These are phyloP conservation scores for Chrysochromulina parva DNA, from an alignment of 78 protist genomes.

Conservation along the genomic window DNA sequence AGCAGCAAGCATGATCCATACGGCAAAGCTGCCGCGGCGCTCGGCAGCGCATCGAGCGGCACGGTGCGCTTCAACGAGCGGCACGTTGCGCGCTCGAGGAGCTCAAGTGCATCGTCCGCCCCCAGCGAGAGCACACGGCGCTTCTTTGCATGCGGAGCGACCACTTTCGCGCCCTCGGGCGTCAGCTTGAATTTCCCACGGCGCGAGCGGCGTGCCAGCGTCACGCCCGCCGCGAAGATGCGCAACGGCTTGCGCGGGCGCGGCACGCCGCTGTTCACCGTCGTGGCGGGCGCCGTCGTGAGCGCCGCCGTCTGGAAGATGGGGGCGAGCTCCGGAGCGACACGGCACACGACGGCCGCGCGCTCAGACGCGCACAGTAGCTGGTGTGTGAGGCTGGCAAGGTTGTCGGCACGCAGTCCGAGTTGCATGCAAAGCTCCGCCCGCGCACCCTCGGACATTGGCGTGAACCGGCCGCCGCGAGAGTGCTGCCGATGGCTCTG, in stretches of 20 bases:
- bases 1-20: neutral
- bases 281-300: no score
- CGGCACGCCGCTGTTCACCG: neutral
- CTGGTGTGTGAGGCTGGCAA: neutral
- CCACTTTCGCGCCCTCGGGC: neutral
- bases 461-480: neutral
- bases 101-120: neutral
- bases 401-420: neutral
- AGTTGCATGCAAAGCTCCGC: neutral
- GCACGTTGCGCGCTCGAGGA: neutral
- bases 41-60: neutral
- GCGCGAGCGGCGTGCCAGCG: neutral
- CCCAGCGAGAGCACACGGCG: neutral
- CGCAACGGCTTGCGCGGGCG: neutral
- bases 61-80: neutral
- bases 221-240: neutral
- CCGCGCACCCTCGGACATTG: neutral
- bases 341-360: neutral
- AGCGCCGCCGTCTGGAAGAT: neutral
- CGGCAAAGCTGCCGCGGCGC: neutral
- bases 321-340: neutral
- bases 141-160: neutral
- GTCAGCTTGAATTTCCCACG: neutral
- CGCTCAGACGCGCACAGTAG: neutral
- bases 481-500: neutral